Evolutionary conservation across 768 basidiomycete genomes (phyloP), one percentile per base, ranked within the genome.

Genomic region (Kwoniella newhampshirensis): DNA sequence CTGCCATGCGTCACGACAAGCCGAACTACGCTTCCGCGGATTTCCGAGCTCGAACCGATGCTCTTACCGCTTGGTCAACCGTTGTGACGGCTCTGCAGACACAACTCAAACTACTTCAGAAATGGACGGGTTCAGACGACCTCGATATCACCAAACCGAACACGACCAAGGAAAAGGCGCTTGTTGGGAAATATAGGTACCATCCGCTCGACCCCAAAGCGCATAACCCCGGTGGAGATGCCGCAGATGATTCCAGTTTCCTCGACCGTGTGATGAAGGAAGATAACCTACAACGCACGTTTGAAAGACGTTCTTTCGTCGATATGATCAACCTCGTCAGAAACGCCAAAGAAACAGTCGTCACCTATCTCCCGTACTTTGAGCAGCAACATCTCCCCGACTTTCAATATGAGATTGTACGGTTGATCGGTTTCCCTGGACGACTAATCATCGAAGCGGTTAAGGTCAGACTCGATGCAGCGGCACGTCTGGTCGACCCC

Each of bases 401-500:
- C 23, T 94, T 96, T 74, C 88, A 91, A 74, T 82, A 84, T 55
- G 90, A 94, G 64, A 82, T 98, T 18, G 85, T 92, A 9, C 87
- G 89, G 37, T 82, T 98, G 60, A 93, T 96, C 59, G 87, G 90
- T n/a, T 98, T 98, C 78, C 91, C 96, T 5, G 94, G 91, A 20
- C 87, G 89, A 70, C 86, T 99, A 48, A 88, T 92, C 4, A 89
- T 96, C 71, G 93, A 92, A 37, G 86, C 87, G 55, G 81, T 99
- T 55, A 89, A 87, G 45, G 85, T 94, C 39, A 88, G 91, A 47
- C 82, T 98, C 48, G 87, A 90, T 64, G 77, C 77, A 5, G 88
- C 91, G 21, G 84, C 85, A 74, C 89, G 89, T 72, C 82, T 94
- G 54, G 86, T 85, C 68, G 89, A 93, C 54, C 91, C 91, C 1